Evolutionary conservation across 2,329 filamentous ascomycete genomes (phyloP).

Genomic region (Alternaria alternata): DNA sequence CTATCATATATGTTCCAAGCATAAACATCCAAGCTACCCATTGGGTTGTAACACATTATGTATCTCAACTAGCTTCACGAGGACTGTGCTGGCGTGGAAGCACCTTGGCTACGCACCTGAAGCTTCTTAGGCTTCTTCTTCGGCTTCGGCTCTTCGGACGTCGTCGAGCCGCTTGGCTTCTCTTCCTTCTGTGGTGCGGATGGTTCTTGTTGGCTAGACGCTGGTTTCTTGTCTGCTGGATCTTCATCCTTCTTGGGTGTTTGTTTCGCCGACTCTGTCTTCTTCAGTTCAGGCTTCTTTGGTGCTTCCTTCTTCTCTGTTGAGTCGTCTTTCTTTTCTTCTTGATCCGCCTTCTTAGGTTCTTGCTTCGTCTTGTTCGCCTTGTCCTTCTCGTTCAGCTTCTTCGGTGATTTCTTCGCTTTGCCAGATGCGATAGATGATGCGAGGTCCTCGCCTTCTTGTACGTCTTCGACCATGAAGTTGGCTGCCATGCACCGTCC

Average conservation of each 20-base stretch:
- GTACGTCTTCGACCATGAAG: conserved; percentile 48
- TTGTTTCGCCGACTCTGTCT: conserved; percentile 1
- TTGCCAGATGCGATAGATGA: conserved; percentile 23
- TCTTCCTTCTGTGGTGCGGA: conserved; percentile 4
- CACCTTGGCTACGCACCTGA: conserved; percentile 35
- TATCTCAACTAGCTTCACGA: not conserved
- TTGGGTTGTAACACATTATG: not conserved
- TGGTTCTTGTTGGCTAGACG: not conserved
- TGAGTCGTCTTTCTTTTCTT: conserved; percentile 6
- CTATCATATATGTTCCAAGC: not conserved
- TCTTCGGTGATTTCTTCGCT: conserved; percentile 30
- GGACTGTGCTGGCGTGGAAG: conserved; percentile 19
- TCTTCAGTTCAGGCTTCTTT: conserved; percentile 1
- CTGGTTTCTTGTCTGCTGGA: conserved; percentile 3
- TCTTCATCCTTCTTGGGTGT: conserved; percentile 17
- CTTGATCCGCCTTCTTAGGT: conserved; percentile 17
- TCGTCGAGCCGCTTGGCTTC: conserved; percentile 2
- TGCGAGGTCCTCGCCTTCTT: conserved; percentile 35
- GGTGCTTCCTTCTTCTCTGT: conserved; percentile 9
- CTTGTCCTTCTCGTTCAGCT: conserved; percentile 21
- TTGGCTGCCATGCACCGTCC: conserved; percentile 51
- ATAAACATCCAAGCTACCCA: not conserved
- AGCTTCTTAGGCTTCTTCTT: conserved; percentile 53
- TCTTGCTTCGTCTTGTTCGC: conserved; percentile 20
- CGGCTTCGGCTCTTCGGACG: conserved; percentile 25